Conservation (phyloP, 257 asterid species). For the Sherardia arvensis region DNA sequence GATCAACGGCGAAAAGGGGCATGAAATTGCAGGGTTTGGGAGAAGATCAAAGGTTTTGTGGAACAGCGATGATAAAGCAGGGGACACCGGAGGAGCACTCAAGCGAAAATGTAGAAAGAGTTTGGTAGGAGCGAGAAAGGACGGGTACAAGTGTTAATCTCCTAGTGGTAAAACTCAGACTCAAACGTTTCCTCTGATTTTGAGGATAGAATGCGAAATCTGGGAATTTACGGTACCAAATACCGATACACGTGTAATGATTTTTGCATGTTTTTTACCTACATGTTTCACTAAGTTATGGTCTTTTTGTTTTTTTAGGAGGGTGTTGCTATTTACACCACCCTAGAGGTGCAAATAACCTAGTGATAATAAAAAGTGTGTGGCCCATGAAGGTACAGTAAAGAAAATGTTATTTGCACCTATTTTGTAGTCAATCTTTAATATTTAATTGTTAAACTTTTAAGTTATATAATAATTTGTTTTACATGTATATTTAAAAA, state of each 20-base stretch:
- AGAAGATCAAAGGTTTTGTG: slow-evolving; percentile 13
- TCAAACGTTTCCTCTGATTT: background rate
- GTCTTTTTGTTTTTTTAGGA: no score
- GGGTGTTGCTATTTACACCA: no score
- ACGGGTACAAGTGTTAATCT: slow-evolving; percentile 2
- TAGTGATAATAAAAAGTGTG: no score
- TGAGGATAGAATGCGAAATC: slow-evolving; percentile 1
- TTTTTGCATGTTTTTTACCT: background rate
- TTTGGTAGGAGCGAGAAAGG: background rate
- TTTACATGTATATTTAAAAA: no score
- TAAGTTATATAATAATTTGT: no score
- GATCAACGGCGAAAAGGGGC: slow-evolving; percentile 6
- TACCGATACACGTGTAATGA: background rate
- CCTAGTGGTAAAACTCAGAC: background rate
- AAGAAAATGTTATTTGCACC: no score
- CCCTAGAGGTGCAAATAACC: no score
- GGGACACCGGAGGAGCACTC: slow-evolving; percentile 17
- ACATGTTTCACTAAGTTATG: no score
- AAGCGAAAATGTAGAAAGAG: background rate
- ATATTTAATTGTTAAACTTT: no score
- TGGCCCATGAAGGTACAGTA: no score
- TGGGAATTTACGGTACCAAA: background rate
- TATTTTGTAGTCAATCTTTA: no score
- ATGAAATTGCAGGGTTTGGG: slow-evolving; percentile 8
- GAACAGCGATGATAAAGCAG: slow-evolving; percentile 19